These are phyloP conservation scores for Punica granatum DNA, from an alignment of 345 rosid species.

Conservation along the genomic window DNA sequence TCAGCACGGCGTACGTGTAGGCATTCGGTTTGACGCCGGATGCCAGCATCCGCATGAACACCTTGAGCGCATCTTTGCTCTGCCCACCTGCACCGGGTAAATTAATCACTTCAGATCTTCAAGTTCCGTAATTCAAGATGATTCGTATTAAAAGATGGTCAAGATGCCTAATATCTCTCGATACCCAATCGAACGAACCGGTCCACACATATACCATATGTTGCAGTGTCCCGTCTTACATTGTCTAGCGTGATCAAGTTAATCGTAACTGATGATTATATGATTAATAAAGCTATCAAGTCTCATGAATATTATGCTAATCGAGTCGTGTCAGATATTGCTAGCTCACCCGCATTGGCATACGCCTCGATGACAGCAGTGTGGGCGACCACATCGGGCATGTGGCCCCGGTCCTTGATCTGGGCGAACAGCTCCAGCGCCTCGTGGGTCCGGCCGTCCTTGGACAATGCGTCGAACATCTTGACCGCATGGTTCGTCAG, in stretches of 20 bases:
- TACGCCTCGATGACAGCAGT: slow-evolving; percentile 75
- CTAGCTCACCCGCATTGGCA: slow-evolving; percentile 37
- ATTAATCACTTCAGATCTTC: neutral
- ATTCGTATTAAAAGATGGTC: too few relatives aligned
- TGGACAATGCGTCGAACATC: slow-evolving; percentile 84
- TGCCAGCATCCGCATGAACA: slow-evolving; percentile 55
- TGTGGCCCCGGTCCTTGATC: slow-evolving; percentile 53
- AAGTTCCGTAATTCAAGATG: neutral
- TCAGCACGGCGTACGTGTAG: slow-evolving; percentile 53
- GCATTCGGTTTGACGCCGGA: slow-evolving; percentile 68
- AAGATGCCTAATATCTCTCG: too few relatives aligned
- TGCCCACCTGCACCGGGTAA: slow-evolving; percentile 17
- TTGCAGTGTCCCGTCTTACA: too few relatives aligned
- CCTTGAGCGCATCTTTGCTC: slow-evolving; percentile 52
- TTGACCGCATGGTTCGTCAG: slow-evolving; percentile 50
- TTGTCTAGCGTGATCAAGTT: too few relatives aligned
- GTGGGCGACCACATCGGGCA: slow-evolving; percentile 70
- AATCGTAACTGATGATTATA: too few relatives aligned
- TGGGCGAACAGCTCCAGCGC: slow-evolving; percentile 63
- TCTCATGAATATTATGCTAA: neutral
- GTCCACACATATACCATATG: too few relatives aligned
- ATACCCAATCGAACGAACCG: too few relatives aligned
- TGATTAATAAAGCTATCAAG: neutral
- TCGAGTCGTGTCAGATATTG: neutral
- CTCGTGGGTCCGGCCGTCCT: slow-evolving; percentile 67